These are phyloP conservation scores for Aspergillus avenaceus DNA, from an alignment of 495 filamentous ascomycete genomes.

Conservation along the genomic window DNA sequence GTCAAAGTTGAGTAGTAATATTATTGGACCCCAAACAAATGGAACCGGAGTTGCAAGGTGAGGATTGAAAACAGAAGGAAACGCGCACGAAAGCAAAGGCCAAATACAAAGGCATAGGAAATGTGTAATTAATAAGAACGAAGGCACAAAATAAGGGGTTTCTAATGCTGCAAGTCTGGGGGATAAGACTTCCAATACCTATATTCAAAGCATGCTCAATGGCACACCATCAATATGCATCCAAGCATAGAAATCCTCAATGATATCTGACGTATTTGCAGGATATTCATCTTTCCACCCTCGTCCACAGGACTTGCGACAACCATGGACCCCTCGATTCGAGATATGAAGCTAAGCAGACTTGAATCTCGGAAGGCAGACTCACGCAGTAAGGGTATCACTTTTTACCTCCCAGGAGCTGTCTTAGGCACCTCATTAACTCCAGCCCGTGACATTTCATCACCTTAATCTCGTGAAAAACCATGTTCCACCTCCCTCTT, in stretches of 20 bases:
- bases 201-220: constrained; percentile 28
- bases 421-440: constrained; percentile 45
- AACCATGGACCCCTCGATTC: constrained; percentile 27
- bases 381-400: constrained; percentile 50
- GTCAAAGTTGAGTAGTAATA: constrained; percentile 10
- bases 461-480: constrained; percentile 30
- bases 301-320: constrained; percentile 23
- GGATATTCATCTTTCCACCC: constrained; percentile 18
- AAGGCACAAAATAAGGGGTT: constrained; percentile 18
- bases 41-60: constrained; percentile 13
- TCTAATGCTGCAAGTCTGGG: constrained; percentile 40
- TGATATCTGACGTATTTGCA: constrained; percentile 32
- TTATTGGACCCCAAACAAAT: constrained; percentile 8
- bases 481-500: constrained; percentile 26
- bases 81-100: constrained; percentile 18
- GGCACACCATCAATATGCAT: constrained; percentile 21
- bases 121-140: constrained; percentile 3
- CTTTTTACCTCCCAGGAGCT: constrained; percentile 46
- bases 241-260: constrained; percentile 26
- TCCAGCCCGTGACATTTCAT: constrained; percentile 39
- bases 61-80: constrained; percentile 13
- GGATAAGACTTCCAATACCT: constrained; percentile 25
- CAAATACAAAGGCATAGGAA: constrained; percentile 23
- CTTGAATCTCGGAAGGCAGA: constrained; percentile 40
- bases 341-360: constrained; percentile 39